phyloP scores from a whole-genome alignment of 1,284 basidiomycete genomes.

The Ganoderma multipileum region DNA sequence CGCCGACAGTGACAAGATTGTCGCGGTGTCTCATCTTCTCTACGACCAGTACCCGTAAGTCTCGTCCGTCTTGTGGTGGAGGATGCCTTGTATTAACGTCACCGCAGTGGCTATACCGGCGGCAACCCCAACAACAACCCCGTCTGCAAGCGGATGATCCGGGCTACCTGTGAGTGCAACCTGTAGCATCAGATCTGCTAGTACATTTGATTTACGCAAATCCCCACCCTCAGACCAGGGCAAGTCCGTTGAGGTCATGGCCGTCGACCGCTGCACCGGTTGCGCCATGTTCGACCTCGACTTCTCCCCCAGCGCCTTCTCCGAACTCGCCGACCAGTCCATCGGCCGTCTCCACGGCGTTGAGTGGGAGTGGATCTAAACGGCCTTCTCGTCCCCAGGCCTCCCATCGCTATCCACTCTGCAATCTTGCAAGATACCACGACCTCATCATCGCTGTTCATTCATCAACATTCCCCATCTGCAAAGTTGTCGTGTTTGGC shows the following conservation, averaged over 20 bases:
- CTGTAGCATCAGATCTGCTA: background rate
- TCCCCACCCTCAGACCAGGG: conserved; percentile 51
- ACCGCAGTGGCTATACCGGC: conserved; percentile 53
- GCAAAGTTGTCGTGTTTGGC: conserved; percentile 21
- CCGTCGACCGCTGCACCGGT: conserved; percentile 68
- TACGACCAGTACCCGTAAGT: conserved; percentile 72
- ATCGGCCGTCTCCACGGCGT: conserved; percentile 61
- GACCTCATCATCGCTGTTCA: conserved; percentile 14
- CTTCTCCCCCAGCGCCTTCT: conserved; percentile 65
- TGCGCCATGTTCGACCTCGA: conserved; percentile 61
- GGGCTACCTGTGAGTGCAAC: conserved; percentile 52
- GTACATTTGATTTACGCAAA: background rate
- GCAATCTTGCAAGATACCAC: conserved; percentile 13
- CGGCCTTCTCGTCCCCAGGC: conserved; percentile 11
- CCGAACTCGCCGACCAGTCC: conserved; percentile 39
- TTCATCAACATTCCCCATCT: conserved; percentile 7
- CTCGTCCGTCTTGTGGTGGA: background rate
- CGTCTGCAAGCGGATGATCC: conserved; percentile 58
- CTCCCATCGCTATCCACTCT: conserved; percentile 5
- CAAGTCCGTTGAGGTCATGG: conserved; percentile 52
- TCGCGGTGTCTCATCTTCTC: conserved; percentile 62
- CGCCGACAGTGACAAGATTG: conserved; percentile 60
- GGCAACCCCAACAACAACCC: conserved; percentile 71
- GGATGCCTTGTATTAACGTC: background rate
- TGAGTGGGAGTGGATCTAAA: conserved; percentile 54